Evolutionary conservation across 768 basidiomycete genomes (phyloP), one percentile per base, ranked within the genome.

Genomic region (Tricholoma sp.): DNA sequence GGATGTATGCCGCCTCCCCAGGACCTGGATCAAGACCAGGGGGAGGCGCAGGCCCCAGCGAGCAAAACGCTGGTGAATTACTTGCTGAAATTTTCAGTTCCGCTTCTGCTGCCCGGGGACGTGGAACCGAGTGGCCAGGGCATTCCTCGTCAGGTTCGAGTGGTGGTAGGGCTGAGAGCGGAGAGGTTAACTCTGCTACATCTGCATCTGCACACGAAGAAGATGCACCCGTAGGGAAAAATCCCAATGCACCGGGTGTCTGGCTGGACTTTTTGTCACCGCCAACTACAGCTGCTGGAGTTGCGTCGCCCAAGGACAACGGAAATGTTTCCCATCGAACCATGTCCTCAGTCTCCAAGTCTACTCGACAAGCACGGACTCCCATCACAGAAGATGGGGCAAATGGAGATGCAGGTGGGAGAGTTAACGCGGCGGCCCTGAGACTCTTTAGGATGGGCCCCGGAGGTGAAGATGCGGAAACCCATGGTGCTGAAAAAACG

Each of bases 111-210:
- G 46, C 58, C 57, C 53, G 62, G 50, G 54, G 62, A 54, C 8
- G 39, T 24, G 58, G 59, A 1, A 54, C 62, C 8, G 68, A 75
- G 24, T 75, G 74, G 74, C 74, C 72, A 49, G 61, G 45, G 14
- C 45, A 24, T 24, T 12, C 22, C 24, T 46, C 45, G 45, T 46
- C 45, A 5, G 41, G 41, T 18, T 43, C 41, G 45, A 24, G 45
- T 46, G 45, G 22, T 10, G 22, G 22, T 11, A 46, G 22, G 21
- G 21, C 11, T 22, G 21, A 45, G 19, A 22, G 21, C 4, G 22
- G 45, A 24, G 45, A 46, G 4, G 8, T 18, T 11, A 47, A 47
- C 21, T 1, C 46, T 27, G 8, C 24, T 31, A 50, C 27, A 8
- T 8, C 47, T 29, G 47, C 29, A 4, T 22, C 47, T 19, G 11